Conservation (phyloP, 441 rosid genomes). For the Populus hybrid region DNA sequence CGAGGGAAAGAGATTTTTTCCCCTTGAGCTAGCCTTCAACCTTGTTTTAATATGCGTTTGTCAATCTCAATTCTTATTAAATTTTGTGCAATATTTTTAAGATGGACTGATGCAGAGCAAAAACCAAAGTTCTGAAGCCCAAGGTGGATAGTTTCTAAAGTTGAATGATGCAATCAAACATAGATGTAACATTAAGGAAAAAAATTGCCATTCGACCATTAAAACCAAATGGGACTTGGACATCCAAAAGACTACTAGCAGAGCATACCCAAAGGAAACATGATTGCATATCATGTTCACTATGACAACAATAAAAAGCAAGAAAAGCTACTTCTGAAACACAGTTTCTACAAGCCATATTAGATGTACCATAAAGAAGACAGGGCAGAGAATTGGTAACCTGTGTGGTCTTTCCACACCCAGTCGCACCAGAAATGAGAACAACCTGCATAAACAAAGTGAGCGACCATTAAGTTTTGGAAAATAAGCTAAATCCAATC, state of each 20-base stretch:
- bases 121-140: too few relatives aligned
- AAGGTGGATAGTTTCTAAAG: too few relatives aligned
- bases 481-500: background rate
- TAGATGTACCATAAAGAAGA: slow-evolving; percentile 17
- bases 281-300: background rate
- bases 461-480: slow-evolving; percentile 12
- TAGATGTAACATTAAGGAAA: too few relatives aligned
- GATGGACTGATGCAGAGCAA: too few relatives aligned
- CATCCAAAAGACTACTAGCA: background rate
- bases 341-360: slow-evolving; percentile 1
- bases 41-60: too few relatives aligned
- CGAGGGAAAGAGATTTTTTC: too few relatives aligned
- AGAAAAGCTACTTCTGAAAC: background rate
- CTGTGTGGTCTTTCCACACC: slow-evolving; percentile 99
- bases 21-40: too few relatives aligned
- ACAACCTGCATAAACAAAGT: slow-evolving; percentile 54
- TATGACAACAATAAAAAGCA: background rate
- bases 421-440: slow-evolving; percentile 95
- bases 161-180: too few relatives aligned
- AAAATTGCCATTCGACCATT: too few relatives aligned
- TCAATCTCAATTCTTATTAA: too few relatives aligned
- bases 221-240: background rate
- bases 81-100: too few relatives aligned
- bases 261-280: background rate
- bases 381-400: slow-evolving; percentile 38